Evolutionary conservation across 2,329 filamentous ascomycete genomes (phyloP).

Genomic region (Penicillium sp.): DNA sequence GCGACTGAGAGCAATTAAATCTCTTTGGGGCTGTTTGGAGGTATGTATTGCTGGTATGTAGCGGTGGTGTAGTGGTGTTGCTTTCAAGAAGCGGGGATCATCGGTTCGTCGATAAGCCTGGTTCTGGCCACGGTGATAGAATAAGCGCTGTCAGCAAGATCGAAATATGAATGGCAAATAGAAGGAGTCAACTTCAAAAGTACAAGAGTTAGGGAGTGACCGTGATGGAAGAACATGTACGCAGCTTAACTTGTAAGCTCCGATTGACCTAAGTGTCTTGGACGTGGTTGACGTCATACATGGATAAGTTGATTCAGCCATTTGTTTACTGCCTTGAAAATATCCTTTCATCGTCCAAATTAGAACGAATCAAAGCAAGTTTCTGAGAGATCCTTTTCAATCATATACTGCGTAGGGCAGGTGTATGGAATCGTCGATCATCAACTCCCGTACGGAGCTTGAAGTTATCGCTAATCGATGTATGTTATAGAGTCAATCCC

Average conservation of each 20-base stretch:
- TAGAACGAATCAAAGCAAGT: too few relatives aligned
- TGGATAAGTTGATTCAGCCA: too few relatives aligned
- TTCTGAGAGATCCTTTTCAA: too few relatives aligned
- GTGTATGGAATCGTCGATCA: too few relatives aligned
- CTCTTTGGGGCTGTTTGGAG: neutral
- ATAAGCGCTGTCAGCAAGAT: neutral
- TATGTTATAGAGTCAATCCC: neutral
- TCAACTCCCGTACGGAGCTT: neutral
- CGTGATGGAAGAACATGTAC: neutral
- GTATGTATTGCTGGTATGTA: neutral
- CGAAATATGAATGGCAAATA: neutral
- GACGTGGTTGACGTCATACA: constrained; percentile 4
- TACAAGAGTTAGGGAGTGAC: neutral
- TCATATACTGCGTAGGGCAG: too few relatives aligned
- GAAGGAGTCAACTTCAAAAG: neutral
- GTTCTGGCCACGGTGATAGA: neutral
- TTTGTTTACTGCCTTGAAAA: neutral
- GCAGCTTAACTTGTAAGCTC: too few relatives aligned
- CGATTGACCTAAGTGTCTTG: neutral
- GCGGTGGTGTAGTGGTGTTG: neutral
- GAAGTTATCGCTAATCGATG: too few relatives aligned
- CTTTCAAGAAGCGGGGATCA: neutral
- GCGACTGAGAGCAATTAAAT: neutral
- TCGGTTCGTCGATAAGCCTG: neutral
- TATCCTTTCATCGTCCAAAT: neutral